phyloP scores from a whole-genome alignment of 192 early-diverging fungal species.

The Allomyces macrogynus region DNA sequence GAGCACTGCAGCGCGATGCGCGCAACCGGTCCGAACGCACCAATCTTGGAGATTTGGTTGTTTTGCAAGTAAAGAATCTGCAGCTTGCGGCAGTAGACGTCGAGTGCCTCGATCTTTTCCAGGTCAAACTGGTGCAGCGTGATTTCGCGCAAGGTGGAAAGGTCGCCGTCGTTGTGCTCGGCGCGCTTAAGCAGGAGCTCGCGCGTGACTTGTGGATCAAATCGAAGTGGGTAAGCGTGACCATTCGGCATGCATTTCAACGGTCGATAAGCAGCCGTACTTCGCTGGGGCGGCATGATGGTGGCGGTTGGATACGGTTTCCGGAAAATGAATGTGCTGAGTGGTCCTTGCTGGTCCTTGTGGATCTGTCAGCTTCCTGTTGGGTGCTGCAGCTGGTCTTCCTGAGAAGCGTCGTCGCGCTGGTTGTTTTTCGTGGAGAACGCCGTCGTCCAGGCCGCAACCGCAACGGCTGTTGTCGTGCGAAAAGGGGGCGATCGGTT shows the following conservation, averaged over 20 bases:
- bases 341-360: too few species aligned
- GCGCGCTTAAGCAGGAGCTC: constrained; percentile 25
- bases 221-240: not conserved
- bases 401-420: too few species aligned
- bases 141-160: constrained; percentile 29
- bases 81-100: constrained; percentile 30
- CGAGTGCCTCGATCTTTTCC: constrained; percentile 40
- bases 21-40: constrained; percentile 7
- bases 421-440: too few species aligned
- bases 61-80: constrained; percentile 35
- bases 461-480: too few species aligned
- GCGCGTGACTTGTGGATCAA: constrained; percentile 13
- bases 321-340: too few species aligned
- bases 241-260: too few species aligned
- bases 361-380: too few species aligned
- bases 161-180: constrained; percentile 40
- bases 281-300: too few species aligned
- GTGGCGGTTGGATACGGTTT: too few species aligned
- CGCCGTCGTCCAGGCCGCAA: too few species aligned
- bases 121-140: constrained; percentile 41
- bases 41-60: constrained; percentile 36
- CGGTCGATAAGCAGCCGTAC: not conserved
- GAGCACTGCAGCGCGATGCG: not conserved
- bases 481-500: too few species aligned
- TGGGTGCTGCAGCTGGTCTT: too few species aligned